These are phyloP conservation scores for Pugionium dolabratum DNA, from an alignment of 345 rosid species.

Conservation along the genomic window DNA sequence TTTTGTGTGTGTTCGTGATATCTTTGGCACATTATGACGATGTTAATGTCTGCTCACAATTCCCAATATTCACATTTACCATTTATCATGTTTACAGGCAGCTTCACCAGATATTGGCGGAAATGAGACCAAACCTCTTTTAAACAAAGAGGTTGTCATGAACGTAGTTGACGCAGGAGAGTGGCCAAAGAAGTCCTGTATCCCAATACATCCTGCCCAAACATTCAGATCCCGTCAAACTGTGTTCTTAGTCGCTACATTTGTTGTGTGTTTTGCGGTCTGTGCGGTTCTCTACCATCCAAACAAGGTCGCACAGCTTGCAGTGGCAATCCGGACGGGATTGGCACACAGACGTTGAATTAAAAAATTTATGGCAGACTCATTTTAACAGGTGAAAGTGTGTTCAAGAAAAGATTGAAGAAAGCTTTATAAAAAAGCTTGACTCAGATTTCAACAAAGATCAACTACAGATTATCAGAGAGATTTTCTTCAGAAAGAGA, in stretches of 20 bases:
- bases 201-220: constrained; percentile 36
- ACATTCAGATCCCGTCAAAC: constrained; percentile 52
- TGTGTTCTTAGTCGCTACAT: constrained; percentile 43
- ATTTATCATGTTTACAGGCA: constrained; percentile 46
- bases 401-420: constrained; percentile 23
- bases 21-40: background rate
- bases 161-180: constrained; percentile 45
- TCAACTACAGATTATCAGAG: constrained; percentile 25
- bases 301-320: constrained; percentile 60
- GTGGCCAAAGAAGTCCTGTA: constrained; percentile 49
- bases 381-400: constrained; percentile 6
- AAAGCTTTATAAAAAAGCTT: constrained; percentile 3
- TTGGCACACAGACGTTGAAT: constrained; percentile 40
- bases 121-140: constrained; percentile 52
- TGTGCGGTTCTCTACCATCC: constrained; percentile 80
- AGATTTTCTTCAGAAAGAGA: constrained; percentile 25
- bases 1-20: background rate
- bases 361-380: background rate
- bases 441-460: constrained; percentile 25
- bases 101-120: constrained; percentile 28
- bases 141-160: constrained; percentile 56
- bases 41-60: background rate
- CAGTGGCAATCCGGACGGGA: constrained; percentile 66
- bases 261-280: constrained; percentile 65
- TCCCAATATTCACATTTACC: background rate